Conservation (phyloP, 306 rosid genomes). For the Castanea crenata region DNA sequence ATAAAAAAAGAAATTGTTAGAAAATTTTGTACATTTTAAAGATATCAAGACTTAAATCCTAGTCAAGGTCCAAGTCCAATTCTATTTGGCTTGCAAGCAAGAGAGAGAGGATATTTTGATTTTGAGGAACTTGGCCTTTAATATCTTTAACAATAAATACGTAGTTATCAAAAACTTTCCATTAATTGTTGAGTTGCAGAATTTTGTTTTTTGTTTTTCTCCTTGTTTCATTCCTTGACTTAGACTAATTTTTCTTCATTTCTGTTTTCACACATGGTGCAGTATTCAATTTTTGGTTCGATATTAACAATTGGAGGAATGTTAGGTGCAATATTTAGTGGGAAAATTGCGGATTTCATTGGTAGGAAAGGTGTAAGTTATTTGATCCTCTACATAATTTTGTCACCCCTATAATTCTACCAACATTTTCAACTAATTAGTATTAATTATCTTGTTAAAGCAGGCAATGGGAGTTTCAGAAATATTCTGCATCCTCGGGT, state of each 20-base stretch:
- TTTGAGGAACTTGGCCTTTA: no score
- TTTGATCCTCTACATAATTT: background rate
- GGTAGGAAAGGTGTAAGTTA: conserved; percentile 47
- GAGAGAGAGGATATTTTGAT: no score
- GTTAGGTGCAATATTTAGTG: conserved; percentile 34
- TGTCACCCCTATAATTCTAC: background rate
- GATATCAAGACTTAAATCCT: no score
- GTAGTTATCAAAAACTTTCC: no score
- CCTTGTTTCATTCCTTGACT: background rate
- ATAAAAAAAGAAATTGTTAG: no score
- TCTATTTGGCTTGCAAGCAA: no score
- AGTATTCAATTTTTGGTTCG: conserved; percentile 48
- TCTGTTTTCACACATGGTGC: background rate
- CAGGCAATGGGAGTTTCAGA: conserved; percentile 82
- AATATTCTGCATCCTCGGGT: conserved; percentile 72
- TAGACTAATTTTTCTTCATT: background rate
- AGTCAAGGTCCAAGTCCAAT: no score
- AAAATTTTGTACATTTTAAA: no score
- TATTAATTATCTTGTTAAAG: conserved; percentile 15
- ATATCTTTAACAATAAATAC: no score
- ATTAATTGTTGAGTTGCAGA: no score
- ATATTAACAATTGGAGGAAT: conserved; percentile 39
- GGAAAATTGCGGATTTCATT: conserved; percentile 30
- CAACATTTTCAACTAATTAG: background rate
- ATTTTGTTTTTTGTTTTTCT: no score